Evolutionary conservation across 192 early-diverging fungal genomes (phyloP).

Genomic region (Backusella circina): DNA sequence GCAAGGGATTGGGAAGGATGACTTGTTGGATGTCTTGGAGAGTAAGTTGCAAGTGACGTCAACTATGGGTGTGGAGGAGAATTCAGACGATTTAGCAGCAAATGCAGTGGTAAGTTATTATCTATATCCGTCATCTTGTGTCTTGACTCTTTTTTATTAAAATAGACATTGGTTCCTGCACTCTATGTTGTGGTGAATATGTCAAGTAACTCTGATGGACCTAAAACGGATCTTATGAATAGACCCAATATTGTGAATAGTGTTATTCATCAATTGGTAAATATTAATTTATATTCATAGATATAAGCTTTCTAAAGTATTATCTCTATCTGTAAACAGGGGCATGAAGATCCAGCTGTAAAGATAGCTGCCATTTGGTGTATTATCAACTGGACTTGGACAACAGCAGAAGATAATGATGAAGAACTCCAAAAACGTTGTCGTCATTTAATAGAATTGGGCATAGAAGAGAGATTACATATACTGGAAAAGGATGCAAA

Average conservation of each 20-base stretch:
- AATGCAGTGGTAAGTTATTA: background rate
- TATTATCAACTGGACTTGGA: conserved; percentile 74
- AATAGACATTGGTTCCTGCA: conserved; percentile 37
- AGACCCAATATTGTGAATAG: conserved; percentile 45
- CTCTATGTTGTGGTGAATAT: conserved; percentile 75
- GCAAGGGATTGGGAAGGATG: conserved; percentile 58
- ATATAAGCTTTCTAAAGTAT: background rate
- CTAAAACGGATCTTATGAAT: conserved; percentile 60
- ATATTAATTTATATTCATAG: no score
- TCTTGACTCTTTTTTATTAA: background rate
- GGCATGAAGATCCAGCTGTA: conserved; percentile 52
- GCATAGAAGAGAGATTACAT: conserved; percentile 56
- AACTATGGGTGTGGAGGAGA: conserved; percentile 23
- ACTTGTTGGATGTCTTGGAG: conserved; percentile 61
- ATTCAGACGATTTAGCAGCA: conserved; percentile 13
- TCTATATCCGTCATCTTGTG: conserved; percentile 1
- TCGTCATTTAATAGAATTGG: conserved; percentile 43
- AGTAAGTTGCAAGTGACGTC: conserved; percentile 47
- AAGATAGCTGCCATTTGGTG: conserved; percentile 68
- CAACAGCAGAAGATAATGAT: conserved; percentile 44
- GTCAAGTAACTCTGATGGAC: conserved; percentile 57
- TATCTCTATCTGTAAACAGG: conserved; percentile 22
- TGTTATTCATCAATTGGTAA: conserved; percentile 46
- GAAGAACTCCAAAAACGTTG: conserved; percentile 43
- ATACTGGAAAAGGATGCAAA: conserved; percentile 54